These are phyloP conservation scores for Raffaelea ambrosiae DNA, from an alignment of 2,329 filamentous ascomycete genomes.

Conservation along the genomic window DNA sequence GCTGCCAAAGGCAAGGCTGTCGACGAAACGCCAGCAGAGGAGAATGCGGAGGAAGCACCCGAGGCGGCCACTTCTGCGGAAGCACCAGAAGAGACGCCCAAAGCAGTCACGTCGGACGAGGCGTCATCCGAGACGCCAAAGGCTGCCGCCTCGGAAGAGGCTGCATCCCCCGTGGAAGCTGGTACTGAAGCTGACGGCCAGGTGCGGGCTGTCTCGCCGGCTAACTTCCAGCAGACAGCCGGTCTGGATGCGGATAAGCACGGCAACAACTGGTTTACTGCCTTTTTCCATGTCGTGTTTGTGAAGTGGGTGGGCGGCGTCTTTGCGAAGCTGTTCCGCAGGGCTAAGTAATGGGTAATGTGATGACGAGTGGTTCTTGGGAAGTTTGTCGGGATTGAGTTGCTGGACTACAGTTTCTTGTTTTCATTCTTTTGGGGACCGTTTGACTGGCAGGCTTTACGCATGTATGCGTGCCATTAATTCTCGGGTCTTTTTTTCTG, in stretches of 20 bases:
- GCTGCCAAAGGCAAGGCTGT: neutral
- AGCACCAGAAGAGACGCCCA: neutral
- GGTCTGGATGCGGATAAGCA: constrained; percentile 13
- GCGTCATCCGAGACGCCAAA: neutral
- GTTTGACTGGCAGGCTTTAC: too few relatives aligned
- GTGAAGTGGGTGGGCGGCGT: constrained; percentile 30
- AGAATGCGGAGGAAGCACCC: neutral
- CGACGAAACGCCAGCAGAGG: neutral
- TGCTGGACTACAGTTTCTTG: too few relatives aligned
- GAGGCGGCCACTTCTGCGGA: neutral
- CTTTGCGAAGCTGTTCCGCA: constrained; percentile 21
- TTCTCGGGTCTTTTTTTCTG: too few relatives aligned
- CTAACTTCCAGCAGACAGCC: constrained; percentile 3
- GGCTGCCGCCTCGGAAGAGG: too few relatives aligned
- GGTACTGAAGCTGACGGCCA: neutral
- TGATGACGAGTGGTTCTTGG: too few relatives aligned
- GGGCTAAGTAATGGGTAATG: neutral
- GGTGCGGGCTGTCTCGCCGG: constrained; percentile 7
- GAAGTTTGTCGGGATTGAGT: too few relatives aligned
- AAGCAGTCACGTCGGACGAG: neutral
- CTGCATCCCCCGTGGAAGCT: too few relatives aligned
- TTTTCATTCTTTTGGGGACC: too few relatives aligned
- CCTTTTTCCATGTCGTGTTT: constrained; percentile 26
- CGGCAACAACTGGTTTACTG: constrained; percentile 21
- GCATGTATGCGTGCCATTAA: too few relatives aligned